Base-by-base conservation (phyloP, 345 rosid genomes). In the Pugionium cornutum region DNA sequence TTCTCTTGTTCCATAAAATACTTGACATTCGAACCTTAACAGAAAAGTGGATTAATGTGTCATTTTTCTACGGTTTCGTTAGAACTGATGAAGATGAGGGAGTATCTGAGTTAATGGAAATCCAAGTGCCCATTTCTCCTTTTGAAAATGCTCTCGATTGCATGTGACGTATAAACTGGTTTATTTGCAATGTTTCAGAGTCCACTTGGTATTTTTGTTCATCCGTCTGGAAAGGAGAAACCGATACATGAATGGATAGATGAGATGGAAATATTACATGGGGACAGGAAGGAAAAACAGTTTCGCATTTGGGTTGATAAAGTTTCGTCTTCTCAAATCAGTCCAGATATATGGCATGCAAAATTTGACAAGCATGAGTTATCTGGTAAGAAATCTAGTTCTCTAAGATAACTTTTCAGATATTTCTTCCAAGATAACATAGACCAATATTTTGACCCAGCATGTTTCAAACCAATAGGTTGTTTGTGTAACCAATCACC, bases 311-410 rank as follows among this genome's bases (percentile, higher is more conserved):
- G 98, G 98, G 64, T 87, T 58, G 96, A 91, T 82, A 79, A 74
- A 34, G 79, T 87, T 31, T 72, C 82, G 2, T 27, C 73, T 47
- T 73, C 86, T 64, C 86, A 76, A 70, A 79, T 82, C 50, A 80
- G 86, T 53, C 64, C 85, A 58, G 86, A 83, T 34, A 45, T 83
- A 18, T 92, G 98, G 98, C 73, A 87, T 28, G 87, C 77, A 62
- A 87, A 73, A 77, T 87, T 89, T 76, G 75, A 87, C 53, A 86
- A 83, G 72, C 89, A 91, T 89, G 96, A 92, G 64, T 68, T 71
- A 75, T 79, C 64, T 39, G 96, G 98, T 91, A 40, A 82, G 83
- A 65, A 37, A 47, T 62, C 29, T 58, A 32, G 26, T 42, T 26
- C 47, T 9, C 32, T 9, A 49, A 47, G 49, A 18, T 54, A 7